These are phyloP conservation scores for Chrysoporthe cubensis DNA, from an alignment of 2,329 filamentous ascomycete species.

Conservation along the genomic window DNA sequence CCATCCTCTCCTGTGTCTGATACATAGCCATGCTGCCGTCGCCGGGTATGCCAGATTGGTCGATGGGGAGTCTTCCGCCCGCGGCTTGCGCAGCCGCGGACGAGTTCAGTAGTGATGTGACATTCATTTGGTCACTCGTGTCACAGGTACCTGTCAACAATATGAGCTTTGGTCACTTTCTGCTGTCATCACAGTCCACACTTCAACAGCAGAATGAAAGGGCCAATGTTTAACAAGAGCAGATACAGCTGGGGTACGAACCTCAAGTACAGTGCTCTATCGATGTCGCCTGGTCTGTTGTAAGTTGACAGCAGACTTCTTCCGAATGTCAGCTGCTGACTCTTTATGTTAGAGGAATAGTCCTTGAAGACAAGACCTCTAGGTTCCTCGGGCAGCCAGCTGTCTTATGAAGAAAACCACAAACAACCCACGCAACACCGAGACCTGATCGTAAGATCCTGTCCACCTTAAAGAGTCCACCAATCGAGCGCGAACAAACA, in stretches of 20 bases:
- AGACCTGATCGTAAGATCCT: slow-evolving; percentile 1
- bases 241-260: slow-evolving; percentile 6
- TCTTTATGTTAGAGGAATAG: slow-evolving; percentile 2
- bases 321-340: neutral
- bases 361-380: neutral
- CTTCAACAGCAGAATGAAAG: neutral
- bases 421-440: slow-evolving; percentile 21
- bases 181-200: neutral
- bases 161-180: slow-evolving; percentile 6
- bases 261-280: slow-evolving; percentile 10
- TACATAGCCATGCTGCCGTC: slow-evolving; percentile 23
- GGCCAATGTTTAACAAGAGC: neutral
- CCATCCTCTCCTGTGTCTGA: slow-evolving; percentile 18
- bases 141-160: slow-evolving; percentile 7
- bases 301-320: slow-evolving; percentile 6
- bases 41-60: slow-evolving; percentile 14
- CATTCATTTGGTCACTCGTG: slow-evolving; percentile 39
- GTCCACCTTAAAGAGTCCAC: neutral
- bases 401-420: slow-evolving; percentile 27
- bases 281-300: neutral
- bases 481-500: slow-evolving; percentile 19
- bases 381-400: slow-evolving; percentile 28
- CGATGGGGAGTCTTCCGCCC: slow-evolving; percentile 17
- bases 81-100: slow-evolving; percentile 33
- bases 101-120: slow-evolving; percentile 47